These are phyloP conservation scores for Yamadazyma diddensiae DNA, from an alignment of 1,139 yeast species.

Conservation along the genomic window DNA sequence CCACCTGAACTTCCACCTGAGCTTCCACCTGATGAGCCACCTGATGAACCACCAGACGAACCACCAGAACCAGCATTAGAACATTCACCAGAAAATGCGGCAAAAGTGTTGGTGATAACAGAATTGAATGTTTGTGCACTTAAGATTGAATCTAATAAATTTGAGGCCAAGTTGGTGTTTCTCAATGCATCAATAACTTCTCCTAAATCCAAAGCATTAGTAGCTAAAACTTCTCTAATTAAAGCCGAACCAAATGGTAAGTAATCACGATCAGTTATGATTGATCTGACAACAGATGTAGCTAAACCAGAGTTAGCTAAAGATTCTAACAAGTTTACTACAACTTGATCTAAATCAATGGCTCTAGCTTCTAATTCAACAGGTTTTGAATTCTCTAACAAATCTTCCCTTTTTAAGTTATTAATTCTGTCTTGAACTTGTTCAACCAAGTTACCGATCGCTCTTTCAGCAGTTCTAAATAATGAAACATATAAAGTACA, in stretches of 20 bases:
- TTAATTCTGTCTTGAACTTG: slow-evolving; percentile 23
- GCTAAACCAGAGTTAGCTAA: slow-evolving; percentile 44
- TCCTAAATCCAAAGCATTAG: slow-evolving; percentile 28
- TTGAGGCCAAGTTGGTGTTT: slow-evolving; percentile 35
- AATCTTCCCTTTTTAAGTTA: slow-evolving; percentile 18
- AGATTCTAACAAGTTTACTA: slow-evolving; percentile 39
- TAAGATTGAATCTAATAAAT: slow-evolving; percentile 35
- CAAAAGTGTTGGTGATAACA: slow-evolving; percentile 40
- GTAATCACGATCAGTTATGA: slow-evolving; percentile 38
- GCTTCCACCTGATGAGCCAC: slow-evolving; percentile 13
- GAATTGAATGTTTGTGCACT: slow-evolving; percentile 33
- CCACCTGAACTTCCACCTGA: slow-evolving; percentile 9
- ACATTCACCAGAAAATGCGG: slow-evolving; percentile 43
- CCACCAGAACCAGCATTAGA: slow-evolving; percentile 13
- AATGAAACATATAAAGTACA: slow-evolving; percentile 39
- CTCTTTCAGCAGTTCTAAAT: slow-evolving; percentile 30
- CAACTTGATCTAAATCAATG: slow-evolving; percentile 26
- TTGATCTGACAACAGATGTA: slow-evolving; percentile 37
- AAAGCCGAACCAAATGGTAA: slow-evolving; percentile 38
- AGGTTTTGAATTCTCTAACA: slow-evolving; percentile 16
- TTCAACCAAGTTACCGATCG: slow-evolving; percentile 27
- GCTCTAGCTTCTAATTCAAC: slow-evolving; percentile 13
- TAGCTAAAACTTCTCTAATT: slow-evolving; percentile 27
- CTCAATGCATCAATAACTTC: slow-evolving; percentile 32
- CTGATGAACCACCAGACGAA: slow-evolving; percentile 11